phyloP scores from a whole-genome alignment of 805 yeast species.

The Ogataea nonfermentans region DNA sequence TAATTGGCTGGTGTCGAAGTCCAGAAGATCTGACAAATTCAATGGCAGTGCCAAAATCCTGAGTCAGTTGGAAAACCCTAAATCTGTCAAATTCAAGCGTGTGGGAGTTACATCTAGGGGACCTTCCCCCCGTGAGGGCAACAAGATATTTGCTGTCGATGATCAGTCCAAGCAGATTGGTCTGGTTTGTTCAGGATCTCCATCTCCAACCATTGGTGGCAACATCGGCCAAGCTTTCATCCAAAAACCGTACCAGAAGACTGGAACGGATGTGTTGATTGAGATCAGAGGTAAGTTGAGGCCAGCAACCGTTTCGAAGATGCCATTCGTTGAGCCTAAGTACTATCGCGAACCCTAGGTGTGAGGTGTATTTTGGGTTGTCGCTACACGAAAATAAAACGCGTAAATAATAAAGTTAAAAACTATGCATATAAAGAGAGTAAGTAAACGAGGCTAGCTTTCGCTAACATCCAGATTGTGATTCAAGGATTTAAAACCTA shows the following conservation, averaged over 20 bases:
- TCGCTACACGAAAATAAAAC: constrained; percentile 4
- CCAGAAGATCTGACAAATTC: constrained; percentile 64
- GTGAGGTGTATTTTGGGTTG: constrained; percentile 1
- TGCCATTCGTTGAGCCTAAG: constrained; percentile 79
- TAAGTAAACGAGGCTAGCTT: constrained; percentile 16
- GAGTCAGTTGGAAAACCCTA: constrained; percentile 61
- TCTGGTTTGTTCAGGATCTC: constrained; percentile 56
- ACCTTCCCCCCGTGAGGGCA: constrained; percentile 89
- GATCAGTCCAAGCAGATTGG: constrained; percentile 55
- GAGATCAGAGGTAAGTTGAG: constrained; percentile 83
- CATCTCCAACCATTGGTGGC: constrained; percentile 59
- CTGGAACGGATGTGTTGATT: constrained; percentile 68
- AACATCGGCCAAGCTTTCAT: constrained; percentile 93
- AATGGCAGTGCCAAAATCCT: constrained; percentile 76
- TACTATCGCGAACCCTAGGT: constrained; percentile 47
- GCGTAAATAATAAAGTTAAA: constrained; percentile 4
- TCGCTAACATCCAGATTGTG: constrained; percentile 43
- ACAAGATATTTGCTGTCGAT: constrained; percentile 55
- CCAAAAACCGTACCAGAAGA: constrained; percentile 64
- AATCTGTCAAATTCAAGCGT: constrained; percentile 58
- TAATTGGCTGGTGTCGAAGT: constrained; percentile 85
- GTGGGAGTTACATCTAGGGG: constrained; percentile 77
- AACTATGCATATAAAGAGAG: constrained; percentile 29
- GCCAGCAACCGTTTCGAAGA: constrained; percentile 69
- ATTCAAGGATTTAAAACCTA: constrained; percentile 95